phyloP scores from a whole-genome alignment of 176 grass and related monocot genomes.

The Carex kokanica region DNA sequence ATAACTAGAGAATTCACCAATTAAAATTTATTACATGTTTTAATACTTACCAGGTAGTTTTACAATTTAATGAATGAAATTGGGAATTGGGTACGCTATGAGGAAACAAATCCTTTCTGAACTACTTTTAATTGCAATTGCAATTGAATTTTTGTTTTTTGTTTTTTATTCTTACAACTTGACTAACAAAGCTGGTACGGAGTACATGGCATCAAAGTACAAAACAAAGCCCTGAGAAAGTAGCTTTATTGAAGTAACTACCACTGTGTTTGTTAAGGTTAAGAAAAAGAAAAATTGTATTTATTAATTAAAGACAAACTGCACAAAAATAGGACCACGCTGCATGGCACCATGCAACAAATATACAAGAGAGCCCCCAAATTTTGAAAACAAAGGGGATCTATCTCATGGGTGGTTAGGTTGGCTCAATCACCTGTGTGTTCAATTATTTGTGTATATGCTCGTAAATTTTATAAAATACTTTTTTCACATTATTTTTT shows the following conservation, averaged over 20 bases:
- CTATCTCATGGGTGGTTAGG: neutral
- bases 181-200: neutral
- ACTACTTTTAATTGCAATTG: neutral
- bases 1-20: no score
- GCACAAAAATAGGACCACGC: neutral
- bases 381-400: neutral
- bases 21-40: no score
- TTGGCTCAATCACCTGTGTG: neutral
- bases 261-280: constrained; percentile 12
- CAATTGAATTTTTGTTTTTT: neutral
- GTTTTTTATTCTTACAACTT: neutral
- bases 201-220: constrained; percentile 15
- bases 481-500: no score
- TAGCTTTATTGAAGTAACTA: constrained; percentile 10
- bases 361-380: neutral
- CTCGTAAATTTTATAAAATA: no score
- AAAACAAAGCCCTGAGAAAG: constrained; percentile 18
- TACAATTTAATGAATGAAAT: no score
- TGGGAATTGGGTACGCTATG: no score
- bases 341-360: constrained; percentile 21
- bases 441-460: neutral
- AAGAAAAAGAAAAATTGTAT: neutral
- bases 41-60: no score
- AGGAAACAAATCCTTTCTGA: no score
- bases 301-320: neutral